Base-by-base conservation (phyloP, 106 monocot genomes). In the Iris macrosiphon region DNA sequence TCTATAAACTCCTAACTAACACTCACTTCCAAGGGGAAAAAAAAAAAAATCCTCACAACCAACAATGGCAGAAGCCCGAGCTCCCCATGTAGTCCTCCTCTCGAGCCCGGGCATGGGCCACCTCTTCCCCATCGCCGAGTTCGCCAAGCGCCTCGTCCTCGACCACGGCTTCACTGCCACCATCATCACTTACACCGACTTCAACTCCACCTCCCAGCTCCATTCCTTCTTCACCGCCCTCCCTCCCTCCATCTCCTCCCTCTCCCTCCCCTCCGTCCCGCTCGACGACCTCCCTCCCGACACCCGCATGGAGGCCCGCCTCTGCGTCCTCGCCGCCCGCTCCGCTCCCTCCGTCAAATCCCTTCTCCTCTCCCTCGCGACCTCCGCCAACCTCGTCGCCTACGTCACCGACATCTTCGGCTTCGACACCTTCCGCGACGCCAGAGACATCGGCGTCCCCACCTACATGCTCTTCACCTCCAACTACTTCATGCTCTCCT, bases 21-120 rank as follows among this genome's bases (percentile, higher is more conserved):
- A n/a, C n/a, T n/a, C n/a, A n/a, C n/a, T n/a, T n/a, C n/a, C n/a
- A n/a, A n/a, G n/a, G n/a, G n/a, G n/a, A n/a, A n/a, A n/a, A n/a
- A n/a, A n/a, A n/a, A n/a, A n/a, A n/a, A n/a, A n/a, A n/a, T n/a
- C n/a, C n/a, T n/a, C n/a, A n/a, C n/a, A n/a, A n/a, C n/a, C n/a
- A n/a, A n/a, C n/a, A n/a, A n/a, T n/a, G n/a, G n/a, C n/a, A n/a
- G n/a, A n/a, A n/a, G n/a, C n/a, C n/a, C n/a, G n/a, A n/a, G n/a
- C n/a, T 7, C 73, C 68, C 2, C 74, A 70, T 44, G 34, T 80
- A 3, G 84, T 47, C 16, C 15, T 89, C 17, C 43, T 89, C 13
- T 34, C 74, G 0, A 77, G 57, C 52, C 84, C 84, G 0, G 89
- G 89, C 34, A 63, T 74, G 64, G 89, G 89, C 27, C 89, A 84